These are phyloP conservation scores for Eremochloa ophiuroides DNA, from an alignment of 176 grass and related monocot species.

Conservation along the genomic window DNA sequence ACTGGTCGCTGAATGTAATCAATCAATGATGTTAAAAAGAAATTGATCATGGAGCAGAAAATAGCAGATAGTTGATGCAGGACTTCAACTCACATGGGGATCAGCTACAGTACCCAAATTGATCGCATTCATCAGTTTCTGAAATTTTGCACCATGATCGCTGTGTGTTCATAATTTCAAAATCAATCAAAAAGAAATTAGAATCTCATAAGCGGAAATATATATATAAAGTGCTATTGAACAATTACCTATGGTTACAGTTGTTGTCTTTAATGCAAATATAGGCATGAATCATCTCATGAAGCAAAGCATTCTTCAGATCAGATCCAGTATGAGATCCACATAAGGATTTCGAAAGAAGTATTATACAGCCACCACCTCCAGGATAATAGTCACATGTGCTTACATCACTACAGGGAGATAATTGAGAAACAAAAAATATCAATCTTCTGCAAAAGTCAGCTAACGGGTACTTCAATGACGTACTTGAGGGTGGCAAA, in stretches of 20 bases:
- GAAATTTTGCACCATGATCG: conserved; percentile 58
- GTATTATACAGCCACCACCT: conserved; percentile 64
- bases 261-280: conserved; percentile 55
- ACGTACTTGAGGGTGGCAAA: conserved; percentile 13
- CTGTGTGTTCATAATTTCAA: conserved; percentile 36
- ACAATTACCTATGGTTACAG: conserved; percentile 42
- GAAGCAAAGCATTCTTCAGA: conserved; percentile 70
- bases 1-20: conserved; percentile 48
- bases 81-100: conserved; percentile 41
- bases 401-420: conserved; percentile 41
- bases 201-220: neutral
- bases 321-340: neutral
- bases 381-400: conserved; percentile 57
- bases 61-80: neutral
- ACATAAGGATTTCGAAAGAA: conserved; percentile 50
- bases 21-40: conserved; percentile 22
- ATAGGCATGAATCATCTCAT: conserved; percentile 86
- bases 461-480: neutral
- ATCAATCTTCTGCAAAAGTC: neutral
- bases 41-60: conserved; percentile 1
- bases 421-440: conserved; percentile 2
- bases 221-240: neutral
- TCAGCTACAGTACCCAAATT: conserved; percentile 45
- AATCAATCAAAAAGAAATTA: conserved; percentile 14
- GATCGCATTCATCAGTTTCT: conserved; percentile 49